These are phyloP conservation scores for Pueraria montana DNA, from an alignment of 306 rosid species.

Conservation along the genomic window DNA sequence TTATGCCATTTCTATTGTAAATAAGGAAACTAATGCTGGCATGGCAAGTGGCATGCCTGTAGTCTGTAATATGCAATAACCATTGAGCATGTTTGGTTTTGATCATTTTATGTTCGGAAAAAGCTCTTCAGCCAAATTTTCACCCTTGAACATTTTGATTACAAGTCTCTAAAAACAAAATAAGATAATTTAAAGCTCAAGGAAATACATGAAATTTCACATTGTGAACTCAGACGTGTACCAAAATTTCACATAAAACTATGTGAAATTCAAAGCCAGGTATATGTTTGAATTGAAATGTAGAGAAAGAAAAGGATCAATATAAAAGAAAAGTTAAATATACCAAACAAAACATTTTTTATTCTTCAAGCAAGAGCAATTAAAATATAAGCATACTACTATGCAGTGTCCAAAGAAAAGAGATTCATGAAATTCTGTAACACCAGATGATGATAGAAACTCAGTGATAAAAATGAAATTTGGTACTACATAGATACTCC, in stretches of 20 bases:
- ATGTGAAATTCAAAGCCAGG: slow-evolving; percentile 12
- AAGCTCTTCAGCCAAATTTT: neutral
- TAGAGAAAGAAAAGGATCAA: slow-evolving; percentile 28
- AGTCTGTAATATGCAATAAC: slow-evolving; percentile 5
- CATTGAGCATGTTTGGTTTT: slow-evolving; percentile 12
- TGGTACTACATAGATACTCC: slow-evolving; percentile 21
- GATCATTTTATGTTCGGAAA: neutral
- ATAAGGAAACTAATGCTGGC: slow-evolving; percentile 1
- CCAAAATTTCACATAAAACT: neutral
- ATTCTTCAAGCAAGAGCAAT: slow-evolving; percentile 34
- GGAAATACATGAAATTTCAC: neutral
- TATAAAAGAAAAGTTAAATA: neutral
- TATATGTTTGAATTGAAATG: slow-evolving; percentile 26
- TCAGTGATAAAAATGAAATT: slow-evolving; percentile 22
- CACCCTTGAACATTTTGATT: slow-evolving; percentile 28
- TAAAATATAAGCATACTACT: slow-evolving; percentile 24
- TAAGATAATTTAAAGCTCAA: slow-evolving; percentile 6
- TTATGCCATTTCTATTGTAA: slow-evolving; percentile 7
- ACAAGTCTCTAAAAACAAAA: slow-evolving; percentile 11
- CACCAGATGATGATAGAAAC: neutral
- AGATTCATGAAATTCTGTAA: neutral
- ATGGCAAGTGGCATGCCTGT: neutral
- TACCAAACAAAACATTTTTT: neutral
- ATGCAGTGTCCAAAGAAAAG: slow-evolving; percentile 24
- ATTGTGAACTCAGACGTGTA: neutral